Evolutionary conservation across 2,329 filamentous ascomycete species (phyloP).

Genomic region (Colletotrichum musicola): DNA sequence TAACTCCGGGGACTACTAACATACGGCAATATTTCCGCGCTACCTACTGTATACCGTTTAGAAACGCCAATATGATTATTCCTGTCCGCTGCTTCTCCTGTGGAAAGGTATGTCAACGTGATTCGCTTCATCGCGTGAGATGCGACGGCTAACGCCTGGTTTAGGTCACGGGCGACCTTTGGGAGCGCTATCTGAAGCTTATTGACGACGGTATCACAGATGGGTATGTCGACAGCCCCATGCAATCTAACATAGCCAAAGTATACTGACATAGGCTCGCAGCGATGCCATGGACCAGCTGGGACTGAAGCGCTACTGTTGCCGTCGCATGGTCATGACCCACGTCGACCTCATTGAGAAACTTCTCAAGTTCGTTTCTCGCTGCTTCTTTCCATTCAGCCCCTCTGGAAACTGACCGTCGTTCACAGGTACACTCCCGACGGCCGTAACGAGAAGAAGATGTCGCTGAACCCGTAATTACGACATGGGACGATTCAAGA

Average conservation of each 20-base stretch:
- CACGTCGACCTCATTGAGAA: conserved; percentile 99
- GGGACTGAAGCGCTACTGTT: conserved; percentile 96
- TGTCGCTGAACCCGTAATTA: conserved; percentile 50
- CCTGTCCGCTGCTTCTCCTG: conserved; percentile 99
- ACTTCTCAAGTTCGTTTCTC: conserved; percentile 80
- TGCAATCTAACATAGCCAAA: too few species aligned
- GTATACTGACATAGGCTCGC: conserved; percentile 19
- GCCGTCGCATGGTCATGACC: conserved; percentile 99
- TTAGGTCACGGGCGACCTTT: conserved; percentile 97
- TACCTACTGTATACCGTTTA: background rate
- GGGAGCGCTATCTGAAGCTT: conserved; percentile 93
- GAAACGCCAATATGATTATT: conserved; percentile 85
- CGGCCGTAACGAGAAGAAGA: conserved; percentile 73
- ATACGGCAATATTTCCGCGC: background rate
- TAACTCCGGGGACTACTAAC: background rate
- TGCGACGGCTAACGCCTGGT: conserved; percentile 45
- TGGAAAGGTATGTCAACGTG: conserved; percentile 81
- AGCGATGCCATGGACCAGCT: conserved; percentile 98
- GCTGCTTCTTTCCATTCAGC: background rate
- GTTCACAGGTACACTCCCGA: conserved; percentile 69
- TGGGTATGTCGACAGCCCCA: conserved; percentile 67
- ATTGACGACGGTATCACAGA: conserved; percentile 83
- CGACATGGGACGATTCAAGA: conserved; percentile 23
- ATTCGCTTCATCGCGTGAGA: conserved; percentile 6
- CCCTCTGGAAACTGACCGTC: conserved; percentile 38